Evolutionary conservation across 768 basidiomycete genomes (phyloP).

Genomic region (Hericium coralloides): DNA sequence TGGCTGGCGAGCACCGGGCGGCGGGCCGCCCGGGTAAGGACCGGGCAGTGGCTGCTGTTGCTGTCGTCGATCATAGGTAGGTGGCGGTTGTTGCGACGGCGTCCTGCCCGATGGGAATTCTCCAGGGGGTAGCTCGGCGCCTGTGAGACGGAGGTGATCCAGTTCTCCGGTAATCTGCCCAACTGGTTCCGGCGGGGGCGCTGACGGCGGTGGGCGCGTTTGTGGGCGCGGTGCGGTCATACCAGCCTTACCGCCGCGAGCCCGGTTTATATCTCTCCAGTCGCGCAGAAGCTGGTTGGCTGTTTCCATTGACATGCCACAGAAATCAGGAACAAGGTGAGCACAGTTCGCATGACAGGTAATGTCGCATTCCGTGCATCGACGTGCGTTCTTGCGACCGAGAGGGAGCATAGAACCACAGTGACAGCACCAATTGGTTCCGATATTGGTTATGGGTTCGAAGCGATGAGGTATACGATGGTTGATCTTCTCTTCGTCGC

Average conservation of each 20-base stretch:
- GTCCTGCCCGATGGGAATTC: slow-evolving; percentile 13
- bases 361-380: slow-evolving; percentile 92
- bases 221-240: slow-evolving; percentile 28
- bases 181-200: slow-evolving; percentile 20
- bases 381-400: slow-evolving; percentile 92
- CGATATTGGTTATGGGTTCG: slow-evolving; percentile 92
- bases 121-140: slow-evolving; percentile 14
- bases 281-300: slow-evolving; percentile 88
- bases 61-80: slow-evolving; percentile 13
- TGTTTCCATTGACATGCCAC: slow-evolving; percentile 99
- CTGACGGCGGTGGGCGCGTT: slow-evolving; percentile 22
- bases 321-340: slow-evolving; percentile 98
- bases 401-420: slow-evolving; percentile 98
- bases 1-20: slow-evolving; percentile 30
- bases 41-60: slow-evolving; percentile 15
- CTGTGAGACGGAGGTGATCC: slow-evolving; percentile 16
- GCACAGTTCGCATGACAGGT: slow-evolving; percentile 97
- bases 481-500: slow-evolving; percentile 97
- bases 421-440: slow-evolving; percentile 99
- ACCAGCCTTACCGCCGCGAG: slow-evolving; percentile 39
- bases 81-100: slow-evolving; percentile 12
- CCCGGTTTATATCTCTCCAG: slow-evolving; percentile 83
- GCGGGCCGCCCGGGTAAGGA: slow-evolving; percentile 19
- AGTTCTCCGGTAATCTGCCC: slow-evolving; percentile 17
- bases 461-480: slow-evolving; percentile 99